phyloP scores from a whole-genome alignment of 2,329 filamentous ascomycete species.

The Exophiala sp. region DNA sequence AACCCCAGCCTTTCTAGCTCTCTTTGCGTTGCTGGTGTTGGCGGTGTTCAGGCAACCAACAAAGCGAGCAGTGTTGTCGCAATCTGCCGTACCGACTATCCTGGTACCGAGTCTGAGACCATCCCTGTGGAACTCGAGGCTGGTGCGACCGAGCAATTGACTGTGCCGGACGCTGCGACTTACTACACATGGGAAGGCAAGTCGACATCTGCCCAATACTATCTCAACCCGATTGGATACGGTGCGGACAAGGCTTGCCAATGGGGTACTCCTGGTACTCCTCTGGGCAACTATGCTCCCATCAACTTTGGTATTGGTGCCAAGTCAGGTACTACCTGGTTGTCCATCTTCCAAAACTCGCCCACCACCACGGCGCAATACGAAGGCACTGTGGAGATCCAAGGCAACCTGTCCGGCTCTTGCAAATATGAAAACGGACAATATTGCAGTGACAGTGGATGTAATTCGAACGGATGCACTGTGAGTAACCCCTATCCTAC shows the following conservation, averaged over 20 bases:
- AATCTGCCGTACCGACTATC: conserved; percentile 94
- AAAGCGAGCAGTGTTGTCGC: conserved; percentile 60
- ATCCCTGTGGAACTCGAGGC: conserved; percentile 63
- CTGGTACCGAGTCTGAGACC: conserved; percentile 76
- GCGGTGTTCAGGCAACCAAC: conserved; percentile 69
- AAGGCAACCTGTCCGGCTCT: conserved; percentile 55
- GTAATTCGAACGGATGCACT: conserved; percentile 65
- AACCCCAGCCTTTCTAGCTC: conserved; percentile 57
- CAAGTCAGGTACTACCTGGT: conserved; percentile 62
- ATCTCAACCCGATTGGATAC: conserved; percentile 79
- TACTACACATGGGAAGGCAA: conserved; percentile 76
- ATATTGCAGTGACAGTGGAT: conserved; percentile 51
- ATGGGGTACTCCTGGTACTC: conserved; percentile 60
- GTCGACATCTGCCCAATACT: conserved; percentile 87
- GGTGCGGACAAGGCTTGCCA: conserved; percentile 62
- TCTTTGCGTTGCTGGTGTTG: conserved; percentile 69
- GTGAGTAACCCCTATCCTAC: conserved; percentile 50
- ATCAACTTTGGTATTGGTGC: conserved; percentile 73
- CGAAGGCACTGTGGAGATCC: conserved; percentile 72
- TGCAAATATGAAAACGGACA: conserved; percentile 63
- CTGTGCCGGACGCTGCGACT: conserved; percentile 63
- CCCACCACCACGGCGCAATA: conserved; percentile 66
- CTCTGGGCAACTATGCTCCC: conserved; percentile 77
- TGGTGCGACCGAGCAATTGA: conserved; percentile 58
- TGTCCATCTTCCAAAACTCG: conserved; percentile 78